Base-by-base conservation (phyloP, 495 filamentous ascomycete species). In the Thermochaetoides thermophila region DNA sequence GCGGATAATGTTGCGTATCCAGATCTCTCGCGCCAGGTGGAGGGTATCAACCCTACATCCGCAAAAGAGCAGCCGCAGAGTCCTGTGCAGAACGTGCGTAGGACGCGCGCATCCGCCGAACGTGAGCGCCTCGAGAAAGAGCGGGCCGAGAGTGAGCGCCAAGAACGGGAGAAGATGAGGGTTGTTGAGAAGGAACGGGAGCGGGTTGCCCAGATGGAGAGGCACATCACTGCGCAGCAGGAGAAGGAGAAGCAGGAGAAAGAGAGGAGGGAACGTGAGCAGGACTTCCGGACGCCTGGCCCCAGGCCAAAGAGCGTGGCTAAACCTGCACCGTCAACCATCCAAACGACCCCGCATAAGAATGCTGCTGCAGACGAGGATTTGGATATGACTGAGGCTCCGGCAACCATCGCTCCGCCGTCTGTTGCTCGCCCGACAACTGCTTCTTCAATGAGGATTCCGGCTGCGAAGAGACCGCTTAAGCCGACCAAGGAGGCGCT, bases 81-180 rank as follows among this genome's bases (percentile, higher is more conserved):
- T 34, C 60, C 60, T 7, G 34, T 46, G 8, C 72, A 73, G 42
- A 64, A 64, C 15, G 68, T 73, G 17, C 68, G 74, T 39, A 81
- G 76, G 0, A 71, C 52, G 0, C 35, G 82, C 32, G 79, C 76
- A 38, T 86, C 81, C 3, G 74, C 74, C 2, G 84, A 91, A 47
- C 64, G 73, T 17, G 72, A 73, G 38, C 65, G 61, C 43, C 64
- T 66, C 49, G 67, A 68, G 15, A 69, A 60, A 13, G 74, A 77
- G 34, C 70, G 68, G 41, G 74, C 81, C 26, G 66, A 69, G 34
- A 68, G 66, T 34, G 65, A 68, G 31, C 58, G 67, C 5, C n/a
- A n/a, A n/a, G n/a, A n/a, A n/a, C n/a, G n/a, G n/a, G n/a, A n/a
- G n/a, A n/a, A n/a, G n/a, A n/a, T n/a, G n/a, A n/a, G n/a, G n/a